phyloP scores from a whole-genome alignment of 2,329 filamentous ascomycete species.

The Truncatella angustata region DNA sequence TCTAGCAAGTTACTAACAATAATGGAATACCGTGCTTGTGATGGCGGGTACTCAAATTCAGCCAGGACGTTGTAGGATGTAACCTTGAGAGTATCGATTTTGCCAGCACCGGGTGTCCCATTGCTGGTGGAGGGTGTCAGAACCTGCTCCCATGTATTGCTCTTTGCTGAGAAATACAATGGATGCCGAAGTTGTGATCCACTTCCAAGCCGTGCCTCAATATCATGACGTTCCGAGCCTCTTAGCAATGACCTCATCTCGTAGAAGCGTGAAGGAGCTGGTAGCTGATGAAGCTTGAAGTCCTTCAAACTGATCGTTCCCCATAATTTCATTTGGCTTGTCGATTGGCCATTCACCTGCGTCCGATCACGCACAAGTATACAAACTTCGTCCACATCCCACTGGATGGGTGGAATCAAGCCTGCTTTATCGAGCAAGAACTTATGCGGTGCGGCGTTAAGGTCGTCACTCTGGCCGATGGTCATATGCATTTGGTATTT shows the following conservation, averaged over 20 bases:
- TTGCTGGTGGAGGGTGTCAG: too few species aligned
- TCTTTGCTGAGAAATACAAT: slow-evolving; percentile 16
- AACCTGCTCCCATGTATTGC: slow-evolving; percentile 18
- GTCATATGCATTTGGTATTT: slow-evolving; percentile 54
- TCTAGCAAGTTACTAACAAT: slow-evolving; percentile 44
- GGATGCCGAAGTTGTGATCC: slow-evolving; percentile 13
- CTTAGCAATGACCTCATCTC: slow-evolving; percentile 1
- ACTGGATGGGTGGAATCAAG: slow-evolving; percentile 45
- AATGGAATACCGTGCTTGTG: slow-evolving; percentile 37
- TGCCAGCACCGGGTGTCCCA: not conserved
- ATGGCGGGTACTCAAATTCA: slow-evolving; percentile 47
- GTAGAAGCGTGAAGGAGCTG: slow-evolving; percentile 15
- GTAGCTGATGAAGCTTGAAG: slow-evolving; percentile 14
- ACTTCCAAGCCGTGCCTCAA: not conserved
- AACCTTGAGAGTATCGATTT: slow-evolving; percentile 27
- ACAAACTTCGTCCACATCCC: slow-evolving; percentile 46
- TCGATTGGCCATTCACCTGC: slow-evolving; percentile 25
- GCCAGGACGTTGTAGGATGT: slow-evolving; percentile 54
- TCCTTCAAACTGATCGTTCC: slow-evolving; percentile 41
- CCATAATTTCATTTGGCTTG: slow-evolving; percentile 56
- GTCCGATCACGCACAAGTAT: slow-evolving; percentile 50
- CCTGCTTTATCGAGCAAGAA: slow-evolving; percentile 52
- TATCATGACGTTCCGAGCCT: not conserved
- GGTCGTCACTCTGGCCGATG: slow-evolving; percentile 55
- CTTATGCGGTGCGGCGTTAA: slow-evolving; percentile 41